Evolutionary conservation across 768 basidiomycete species (phyloP).

Genomic region (Termitomyces sp.): DNA sequence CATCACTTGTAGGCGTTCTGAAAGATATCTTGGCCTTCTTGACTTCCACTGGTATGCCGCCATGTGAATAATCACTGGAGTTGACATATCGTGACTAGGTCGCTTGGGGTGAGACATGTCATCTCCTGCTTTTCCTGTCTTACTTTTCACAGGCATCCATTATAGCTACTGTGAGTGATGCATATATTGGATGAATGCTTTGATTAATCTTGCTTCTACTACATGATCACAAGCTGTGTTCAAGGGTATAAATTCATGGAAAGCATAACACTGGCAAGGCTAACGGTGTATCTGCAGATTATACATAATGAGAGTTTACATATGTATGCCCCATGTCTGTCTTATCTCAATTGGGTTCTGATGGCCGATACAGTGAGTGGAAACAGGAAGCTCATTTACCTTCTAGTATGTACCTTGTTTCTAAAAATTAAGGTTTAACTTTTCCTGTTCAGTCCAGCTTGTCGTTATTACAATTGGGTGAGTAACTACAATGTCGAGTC

Average conservation of each 20-base stretch:
- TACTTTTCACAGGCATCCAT: slow-evolving; percentile 2
- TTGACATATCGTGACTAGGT: neutral
- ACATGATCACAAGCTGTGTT: slow-evolving; percentile 7
- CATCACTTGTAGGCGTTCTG: slow-evolving; percentile 2
- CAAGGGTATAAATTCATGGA: neutral
- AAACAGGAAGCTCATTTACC: slow-evolving; percentile 5
- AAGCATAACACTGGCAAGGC: neutral
- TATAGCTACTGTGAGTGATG: slow-evolving; percentile 5
- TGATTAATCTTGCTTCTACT: neutral
- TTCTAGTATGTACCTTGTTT: neutral
- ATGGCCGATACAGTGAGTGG: neutral
- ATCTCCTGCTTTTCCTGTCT: neutral
- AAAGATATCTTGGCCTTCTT: slow-evolving; percentile 2
- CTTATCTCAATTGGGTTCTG: neutral
- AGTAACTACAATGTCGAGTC: neutral
- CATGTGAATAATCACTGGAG: neutral
- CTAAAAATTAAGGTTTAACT: too few relatives aligned
- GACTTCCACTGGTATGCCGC: slow-evolving; percentile 5
- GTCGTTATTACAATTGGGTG: slow-evolving; percentile 6
- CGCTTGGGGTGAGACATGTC: slow-evolving; percentile 2
- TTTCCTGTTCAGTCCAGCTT: neutral
- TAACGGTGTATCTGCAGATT: neutral
- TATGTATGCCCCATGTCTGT: neutral
- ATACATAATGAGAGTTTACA: slow-evolving; percentile 9
- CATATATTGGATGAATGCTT: neutral